Percentiles rank a stretch among this genome's conserved stretches.
Evolutionary conservation across 768 basidiomycete species (phyloP).

Genomic region (Ephemerocybe angulata): DNA sequence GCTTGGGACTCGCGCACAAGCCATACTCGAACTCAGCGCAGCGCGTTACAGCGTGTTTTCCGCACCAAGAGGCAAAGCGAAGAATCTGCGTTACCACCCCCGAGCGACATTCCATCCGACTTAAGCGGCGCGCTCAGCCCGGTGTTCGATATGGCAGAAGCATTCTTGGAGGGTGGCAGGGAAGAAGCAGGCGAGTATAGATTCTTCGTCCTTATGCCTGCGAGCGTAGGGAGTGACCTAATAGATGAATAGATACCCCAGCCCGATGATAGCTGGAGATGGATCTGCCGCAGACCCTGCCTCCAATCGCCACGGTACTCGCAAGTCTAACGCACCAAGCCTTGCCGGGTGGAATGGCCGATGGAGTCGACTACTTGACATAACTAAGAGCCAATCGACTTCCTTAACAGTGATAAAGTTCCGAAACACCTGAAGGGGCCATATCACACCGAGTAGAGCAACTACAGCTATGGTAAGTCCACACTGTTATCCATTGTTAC

Average conservation of each 20-base stretch:
- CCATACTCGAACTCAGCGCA: slow-evolving; percentile 45
- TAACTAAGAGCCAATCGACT: slow-evolving; percentile 69
- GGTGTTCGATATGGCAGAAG: slow-evolving; percentile 52
- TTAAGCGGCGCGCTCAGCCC: slow-evolving; percentile 40
- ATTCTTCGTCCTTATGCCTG: slow-evolving; percentile 10
- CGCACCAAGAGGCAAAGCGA: too few relatives aligned
- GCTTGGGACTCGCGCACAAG: slow-evolving; percentile 52
- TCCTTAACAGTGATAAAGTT: slow-evolving; percentile 45
- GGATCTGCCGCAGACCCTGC: slow-evolving; percentile 76
- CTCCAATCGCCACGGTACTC: slow-evolving; percentile 62
- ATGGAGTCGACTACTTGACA: slow-evolving; percentile 48
- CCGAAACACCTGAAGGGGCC: slow-evolving; percentile 72
- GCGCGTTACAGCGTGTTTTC: slow-evolving; percentile 45
- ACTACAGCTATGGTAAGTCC: slow-evolving; percentile 66
- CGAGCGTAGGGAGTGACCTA: too few relatives aligned
- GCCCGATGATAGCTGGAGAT: slow-evolving; percentile 53
- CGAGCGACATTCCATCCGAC: slow-evolving; percentile 27
- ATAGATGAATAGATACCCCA: slow-evolving; percentile 35
- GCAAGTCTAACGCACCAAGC: slow-evolving; percentile 47
- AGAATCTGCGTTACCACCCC: slow-evolving; percentile 33
- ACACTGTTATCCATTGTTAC: background rate
- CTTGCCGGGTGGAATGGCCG: too few relatives aligned
- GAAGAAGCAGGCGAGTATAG: background rate
- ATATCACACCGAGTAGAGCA: slow-evolving; percentile 71
- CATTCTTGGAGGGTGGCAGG: slow-evolving; percentile 42